These are phyloP conservation scores for Scedosporium aurantiacum DNA, from an alignment of 2,329 filamentous ascomycete genomes.

Conservation along the genomic window DNA sequence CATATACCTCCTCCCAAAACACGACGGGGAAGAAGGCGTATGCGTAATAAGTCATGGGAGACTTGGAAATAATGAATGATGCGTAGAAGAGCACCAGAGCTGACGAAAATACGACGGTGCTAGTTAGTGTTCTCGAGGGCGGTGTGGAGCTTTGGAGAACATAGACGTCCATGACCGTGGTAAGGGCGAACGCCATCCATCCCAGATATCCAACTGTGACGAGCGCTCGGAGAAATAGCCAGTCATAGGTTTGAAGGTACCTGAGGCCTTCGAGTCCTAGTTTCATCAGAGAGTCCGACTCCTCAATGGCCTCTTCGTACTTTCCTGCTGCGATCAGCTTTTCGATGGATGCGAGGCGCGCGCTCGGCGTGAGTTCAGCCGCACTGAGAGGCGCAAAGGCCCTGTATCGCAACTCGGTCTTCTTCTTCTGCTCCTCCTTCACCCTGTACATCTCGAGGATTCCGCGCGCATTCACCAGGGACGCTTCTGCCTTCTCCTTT, in stretches of 20 bases:
- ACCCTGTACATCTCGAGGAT: constrained; percentile 95
- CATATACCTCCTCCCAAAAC: constrained; percentile 95
- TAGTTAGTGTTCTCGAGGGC: constrained; percentile 49
- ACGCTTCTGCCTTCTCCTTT: constrained; percentile 71
- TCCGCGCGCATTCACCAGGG: constrained; percentile 71
- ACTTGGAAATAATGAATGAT: constrained; percentile 68
- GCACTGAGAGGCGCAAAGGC: constrained; percentile 63
- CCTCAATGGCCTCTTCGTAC: constrained; percentile 67
- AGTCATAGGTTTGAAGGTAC: constrained; percentile 96
- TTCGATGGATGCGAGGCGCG: constrained; percentile 57
- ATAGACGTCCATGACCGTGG: constrained; percentile 78
- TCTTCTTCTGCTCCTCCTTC: constrained; percentile 77
- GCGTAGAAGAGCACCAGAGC: constrained; percentile 66
- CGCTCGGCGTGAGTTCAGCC: constrained; percentile 49
- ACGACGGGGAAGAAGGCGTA: constrained; percentile 87
- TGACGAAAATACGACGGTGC: constrained; percentile 60
- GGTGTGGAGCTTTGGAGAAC: constrained; percentile 63
- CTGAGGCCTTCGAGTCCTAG: constrained; percentile 71
- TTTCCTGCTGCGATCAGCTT: constrained; percentile 53
- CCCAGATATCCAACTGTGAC: constrained; percentile 87
- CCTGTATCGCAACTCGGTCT: constrained; percentile 63
- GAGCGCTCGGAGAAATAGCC: constrained; percentile 83
- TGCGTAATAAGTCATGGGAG: constrained; percentile 73
- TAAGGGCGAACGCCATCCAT: constrained; percentile 88
- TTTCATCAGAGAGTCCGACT: constrained; percentile 66